phyloP scores from a whole-genome alignment of 345 rosid genomes.

The Punica granatum region DNA sequence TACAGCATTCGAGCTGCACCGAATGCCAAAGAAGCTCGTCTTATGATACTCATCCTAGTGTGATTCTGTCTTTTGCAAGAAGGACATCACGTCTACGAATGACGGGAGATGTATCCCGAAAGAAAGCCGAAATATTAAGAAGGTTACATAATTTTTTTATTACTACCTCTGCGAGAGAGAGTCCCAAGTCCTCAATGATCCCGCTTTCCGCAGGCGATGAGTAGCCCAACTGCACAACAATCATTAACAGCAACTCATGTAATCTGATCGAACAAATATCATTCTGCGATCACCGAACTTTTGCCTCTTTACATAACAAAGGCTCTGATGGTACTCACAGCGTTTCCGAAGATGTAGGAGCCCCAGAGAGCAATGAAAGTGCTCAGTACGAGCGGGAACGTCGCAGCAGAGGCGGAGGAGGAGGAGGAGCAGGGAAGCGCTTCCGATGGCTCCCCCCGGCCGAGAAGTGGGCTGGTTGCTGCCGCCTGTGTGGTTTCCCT shows the following conservation, averaged over 20 bases:
- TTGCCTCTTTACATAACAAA: background rate
- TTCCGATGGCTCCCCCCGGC: background rate
- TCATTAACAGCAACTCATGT: background rate
- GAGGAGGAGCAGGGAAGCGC: background rate
- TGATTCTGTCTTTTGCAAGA: no score
- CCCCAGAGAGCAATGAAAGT: conserved; percentile 10
- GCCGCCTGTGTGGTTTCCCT: background rate
- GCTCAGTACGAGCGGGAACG: conserved; percentile 4
- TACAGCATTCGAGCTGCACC: no score
- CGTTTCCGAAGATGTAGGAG: conserved; percentile 7
- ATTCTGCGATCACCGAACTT: background rate
- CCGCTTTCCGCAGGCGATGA: conserved; percentile 57
- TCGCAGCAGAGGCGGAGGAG: no score
- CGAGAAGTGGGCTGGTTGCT: background rate
- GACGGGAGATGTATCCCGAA: background rate
- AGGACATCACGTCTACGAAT: background rate
- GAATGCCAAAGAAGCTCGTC: no score
- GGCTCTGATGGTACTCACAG: conserved; percentile 4
- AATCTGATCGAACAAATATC: background rate
- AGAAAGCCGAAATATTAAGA: background rate
- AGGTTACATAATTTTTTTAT: background rate
- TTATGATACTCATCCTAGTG: no score
- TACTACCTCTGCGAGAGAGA: conserved; percentile 42
- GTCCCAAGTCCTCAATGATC: conserved; percentile 52
- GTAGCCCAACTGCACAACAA: conserved; percentile 39